Percentiles rank a stretch among this genome's conserved stretches.
Evolutionary conservation across 169 alveolate species (phyloP).

Genomic region (Perkinsus marinus): DNA sequence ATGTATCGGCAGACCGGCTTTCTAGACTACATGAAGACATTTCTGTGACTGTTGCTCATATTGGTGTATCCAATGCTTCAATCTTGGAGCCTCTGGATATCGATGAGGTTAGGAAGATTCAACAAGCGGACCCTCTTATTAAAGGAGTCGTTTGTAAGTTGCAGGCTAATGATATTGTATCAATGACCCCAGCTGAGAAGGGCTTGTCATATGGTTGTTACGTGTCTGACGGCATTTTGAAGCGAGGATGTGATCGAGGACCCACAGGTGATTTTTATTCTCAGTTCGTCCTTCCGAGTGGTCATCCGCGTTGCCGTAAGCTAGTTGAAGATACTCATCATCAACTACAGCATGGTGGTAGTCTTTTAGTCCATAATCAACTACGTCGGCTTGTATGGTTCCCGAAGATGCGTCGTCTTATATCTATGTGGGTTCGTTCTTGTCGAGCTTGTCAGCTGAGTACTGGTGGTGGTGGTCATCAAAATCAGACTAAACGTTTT

Average conservation of each 20-base stretch:
- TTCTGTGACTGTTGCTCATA: neutral
- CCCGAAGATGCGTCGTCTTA: neutral
- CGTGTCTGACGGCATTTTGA: neutral
- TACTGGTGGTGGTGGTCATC: neutral
- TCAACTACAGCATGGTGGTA: neutral
- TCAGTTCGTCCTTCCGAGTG: neutral
- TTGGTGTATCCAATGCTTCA: neutral
- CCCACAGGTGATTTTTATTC: neutral
- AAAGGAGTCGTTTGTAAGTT: too few species aligned
- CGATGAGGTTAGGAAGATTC: neutral
- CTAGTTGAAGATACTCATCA: neutral
- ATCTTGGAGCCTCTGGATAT: neutral
- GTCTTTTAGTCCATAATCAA: neutral
- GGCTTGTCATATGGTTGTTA: neutral
- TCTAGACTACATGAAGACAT: neutral
- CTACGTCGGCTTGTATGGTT: neutral
- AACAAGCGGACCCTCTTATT: neutral
- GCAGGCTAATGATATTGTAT: neutral
- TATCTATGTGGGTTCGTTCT: neutral
- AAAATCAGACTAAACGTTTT: neutral
- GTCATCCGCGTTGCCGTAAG: neutral
- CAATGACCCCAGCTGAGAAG: neutral
- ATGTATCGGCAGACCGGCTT: neutral
- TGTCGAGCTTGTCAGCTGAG: neutral
- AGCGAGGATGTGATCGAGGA: neutral